Evolutionary conservation across 345 rosid species (phyloP).

Genomic region (Clausena lansium): DNA sequence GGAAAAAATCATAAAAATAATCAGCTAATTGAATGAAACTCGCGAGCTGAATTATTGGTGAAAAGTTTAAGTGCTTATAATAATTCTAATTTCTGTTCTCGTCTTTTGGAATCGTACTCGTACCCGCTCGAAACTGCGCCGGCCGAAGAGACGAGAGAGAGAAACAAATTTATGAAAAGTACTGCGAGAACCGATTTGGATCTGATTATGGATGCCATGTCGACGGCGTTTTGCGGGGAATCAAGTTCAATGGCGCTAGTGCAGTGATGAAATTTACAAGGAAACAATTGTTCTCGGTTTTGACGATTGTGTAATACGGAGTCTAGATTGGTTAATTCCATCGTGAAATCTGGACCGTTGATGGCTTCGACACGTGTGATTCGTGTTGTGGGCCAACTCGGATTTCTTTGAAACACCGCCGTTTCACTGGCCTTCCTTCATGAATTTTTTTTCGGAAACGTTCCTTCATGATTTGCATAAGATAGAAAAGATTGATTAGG

Average conservation of each 20-base stretch:
- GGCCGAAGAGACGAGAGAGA: slow-evolving; percentile 33
- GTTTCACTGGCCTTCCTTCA: too few relatives aligned
- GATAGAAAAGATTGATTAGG: too few relatives aligned
- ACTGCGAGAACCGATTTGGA: slow-evolving; percentile 28
- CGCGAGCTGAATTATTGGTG: not conserved
- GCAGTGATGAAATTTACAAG: slow-evolving; percentile 10
- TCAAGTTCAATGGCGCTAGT: slow-evolving; percentile 6
- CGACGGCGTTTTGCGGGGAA: not conserved
- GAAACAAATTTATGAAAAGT: slow-evolving; percentile 28
- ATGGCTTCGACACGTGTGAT: not conserved
- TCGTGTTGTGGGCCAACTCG: not conserved
- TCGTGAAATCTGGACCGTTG: slow-evolving; percentile 6
- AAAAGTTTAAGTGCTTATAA: not conserved
- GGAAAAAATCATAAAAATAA: slow-evolving; percentile 4
- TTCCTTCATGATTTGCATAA: too few relatives aligned
- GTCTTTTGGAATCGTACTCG: slow-evolving; percentile 23
- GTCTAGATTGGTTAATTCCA: not conserved
- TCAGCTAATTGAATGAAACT: not conserved
- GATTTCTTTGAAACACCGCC: not conserved
- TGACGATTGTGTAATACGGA: not conserved
- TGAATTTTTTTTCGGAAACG: too few relatives aligned
- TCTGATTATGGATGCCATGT: slow-evolving; percentile 48
- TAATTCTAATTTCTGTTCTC: not conserved
- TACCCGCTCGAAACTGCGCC: slow-evolving; percentile 50
- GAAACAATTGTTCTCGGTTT: not conserved